phyloP scores from a whole-genome alignment of 768 basidiomycete genomes.

The Tulasnella sp. region DNA sequence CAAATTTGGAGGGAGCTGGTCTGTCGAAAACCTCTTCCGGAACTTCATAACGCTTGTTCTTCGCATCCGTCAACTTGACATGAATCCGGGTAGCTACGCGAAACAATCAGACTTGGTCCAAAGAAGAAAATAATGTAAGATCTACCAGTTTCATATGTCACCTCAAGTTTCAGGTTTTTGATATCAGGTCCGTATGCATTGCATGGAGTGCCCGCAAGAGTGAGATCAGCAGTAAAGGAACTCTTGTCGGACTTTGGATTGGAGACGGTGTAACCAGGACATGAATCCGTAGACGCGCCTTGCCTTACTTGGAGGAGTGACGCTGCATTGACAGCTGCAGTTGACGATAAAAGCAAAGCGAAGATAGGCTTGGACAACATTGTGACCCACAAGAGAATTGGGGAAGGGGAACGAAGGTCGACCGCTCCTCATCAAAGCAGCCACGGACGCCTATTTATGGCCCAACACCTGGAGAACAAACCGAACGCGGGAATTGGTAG shows the following conservation, averaged over 20 bases:
- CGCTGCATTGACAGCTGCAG: slow-evolving; percentile 7
- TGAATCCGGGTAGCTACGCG: slow-evolving; percentile 21
- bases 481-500: no score
- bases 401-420: slow-evolving; percentile 8
- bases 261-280: slow-evolving; percentile 14
- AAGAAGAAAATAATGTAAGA: not conserved
- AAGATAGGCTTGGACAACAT: not conserved
- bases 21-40: slow-evolving; percentile 22
- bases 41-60: slow-evolving; percentile 24
- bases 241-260: slow-evolving; percentile 7
- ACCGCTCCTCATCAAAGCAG: no score
- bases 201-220: slow-evolving; percentile 15
- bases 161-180: slow-evolving; percentile 10
- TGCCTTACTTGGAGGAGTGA: not conserved
- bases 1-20: not conserved
- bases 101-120: not conserved
- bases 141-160: slow-evolving; percentile 17
- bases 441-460: no score
- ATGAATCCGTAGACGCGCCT: slow-evolving; percentile 6
- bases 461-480: no score
- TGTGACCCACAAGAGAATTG: not conserved
- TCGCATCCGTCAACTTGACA: slow-evolving; percentile 28
- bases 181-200: slow-evolving; percentile 17
- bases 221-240: slow-evolving; percentile 11
- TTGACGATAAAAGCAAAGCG: not conserved